Conservation (phyloP, 2,329 filamentous ascomycete genomes). For the Penicillium digitatum region DNA sequence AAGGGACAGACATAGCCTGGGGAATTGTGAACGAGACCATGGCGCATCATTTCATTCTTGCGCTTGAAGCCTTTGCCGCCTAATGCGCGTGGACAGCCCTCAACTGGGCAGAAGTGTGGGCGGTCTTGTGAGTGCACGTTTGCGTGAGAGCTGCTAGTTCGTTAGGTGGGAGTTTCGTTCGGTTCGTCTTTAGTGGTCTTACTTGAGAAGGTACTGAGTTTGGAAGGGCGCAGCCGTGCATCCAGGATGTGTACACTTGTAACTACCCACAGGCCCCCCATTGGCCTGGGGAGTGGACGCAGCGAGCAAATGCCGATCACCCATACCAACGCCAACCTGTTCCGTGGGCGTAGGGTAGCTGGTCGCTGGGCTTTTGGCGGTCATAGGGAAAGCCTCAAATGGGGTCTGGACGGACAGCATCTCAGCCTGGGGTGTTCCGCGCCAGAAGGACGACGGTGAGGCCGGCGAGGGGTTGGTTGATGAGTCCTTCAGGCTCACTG, state of each 20-base stretch:
- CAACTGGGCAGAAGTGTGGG: slow-evolving; percentile 61
- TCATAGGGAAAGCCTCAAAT: slow-evolving; percentile 30
- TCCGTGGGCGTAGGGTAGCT: slow-evolving; percentile 43
- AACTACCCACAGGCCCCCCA: slow-evolving; percentile 33
- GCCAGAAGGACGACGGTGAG: slow-evolving; percentile 31
- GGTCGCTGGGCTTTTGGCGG: slow-evolving; percentile 34
- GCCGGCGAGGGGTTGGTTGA: slow-evolving; percentile 37
- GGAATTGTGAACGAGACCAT: slow-evolving; percentile 85
- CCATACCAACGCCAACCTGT: slow-evolving; percentile 19
- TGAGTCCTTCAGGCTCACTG: slow-evolving; percentile 37
- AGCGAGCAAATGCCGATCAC: slow-evolving; percentile 23
- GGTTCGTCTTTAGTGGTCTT: slow-evolving; percentile 26
- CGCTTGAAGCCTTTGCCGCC: slow-evolving; percentile 66
- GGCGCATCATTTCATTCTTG: slow-evolving; percentile 68
- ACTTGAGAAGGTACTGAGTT: slow-evolving; percentile 64
- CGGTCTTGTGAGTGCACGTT: slow-evolving; percentile 62
- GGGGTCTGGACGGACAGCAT: slow-evolving; percentile 27
- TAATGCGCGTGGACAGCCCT: slow-evolving; percentile 54
- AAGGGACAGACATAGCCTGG: slow-evolving; percentile 96
- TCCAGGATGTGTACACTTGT: slow-evolving; percentile 54
- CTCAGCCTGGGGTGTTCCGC: slow-evolving; percentile 26
- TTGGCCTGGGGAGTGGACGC: slow-evolving; percentile 24
- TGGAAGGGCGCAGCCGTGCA: slow-evolving; percentile 59
- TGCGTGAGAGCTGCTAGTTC: slow-evolving; percentile 43
- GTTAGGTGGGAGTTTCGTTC: neutral